These are phyloP conservation scores for Eucalyptus cladocalyx DNA, from an alignment of 345 rosid species.

Conservation along the genomic window DNA sequence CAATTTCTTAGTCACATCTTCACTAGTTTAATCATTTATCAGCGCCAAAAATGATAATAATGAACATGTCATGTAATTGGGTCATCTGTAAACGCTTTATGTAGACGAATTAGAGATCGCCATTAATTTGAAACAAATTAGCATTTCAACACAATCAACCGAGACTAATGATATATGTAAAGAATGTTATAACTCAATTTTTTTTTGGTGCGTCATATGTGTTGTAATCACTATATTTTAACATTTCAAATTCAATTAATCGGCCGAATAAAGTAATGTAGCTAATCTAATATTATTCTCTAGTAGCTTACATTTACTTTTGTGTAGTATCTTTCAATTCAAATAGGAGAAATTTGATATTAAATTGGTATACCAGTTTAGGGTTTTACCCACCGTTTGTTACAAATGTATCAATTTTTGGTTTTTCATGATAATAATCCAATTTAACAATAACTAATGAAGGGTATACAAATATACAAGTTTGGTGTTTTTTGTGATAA, in stretches of 20 bases:
- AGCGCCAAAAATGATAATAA: background rate
- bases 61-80: background rate
- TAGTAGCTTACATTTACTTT: too few species aligned
- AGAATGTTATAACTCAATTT: background rate
- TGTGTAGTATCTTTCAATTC: too few species aligned
- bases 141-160: background rate
- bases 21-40: background rate
- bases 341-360: too few species aligned
- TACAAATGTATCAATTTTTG: too few species aligned
- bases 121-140: background rate
- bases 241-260: background rate
- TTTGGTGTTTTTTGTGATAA: fast-evolving
- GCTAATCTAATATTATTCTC: background rate
- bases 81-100: background rate
- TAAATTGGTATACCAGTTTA: fast-evolving
- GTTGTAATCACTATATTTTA: too few species aligned
- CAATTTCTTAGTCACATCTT: background rate
- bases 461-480: too few species aligned
- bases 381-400: too few species aligned
- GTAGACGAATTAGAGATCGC: background rate
- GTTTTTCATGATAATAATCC: too few species aligned
- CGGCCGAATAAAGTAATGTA: background rate
- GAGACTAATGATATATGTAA: background rate
- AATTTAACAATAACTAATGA: too few species aligned
- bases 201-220: too few species aligned